These are phyloP conservation scores for Pulveroboletus ravenelii DNA, from an alignment of 768 basidiomycete genomes.

Conservation along the genomic window DNA sequence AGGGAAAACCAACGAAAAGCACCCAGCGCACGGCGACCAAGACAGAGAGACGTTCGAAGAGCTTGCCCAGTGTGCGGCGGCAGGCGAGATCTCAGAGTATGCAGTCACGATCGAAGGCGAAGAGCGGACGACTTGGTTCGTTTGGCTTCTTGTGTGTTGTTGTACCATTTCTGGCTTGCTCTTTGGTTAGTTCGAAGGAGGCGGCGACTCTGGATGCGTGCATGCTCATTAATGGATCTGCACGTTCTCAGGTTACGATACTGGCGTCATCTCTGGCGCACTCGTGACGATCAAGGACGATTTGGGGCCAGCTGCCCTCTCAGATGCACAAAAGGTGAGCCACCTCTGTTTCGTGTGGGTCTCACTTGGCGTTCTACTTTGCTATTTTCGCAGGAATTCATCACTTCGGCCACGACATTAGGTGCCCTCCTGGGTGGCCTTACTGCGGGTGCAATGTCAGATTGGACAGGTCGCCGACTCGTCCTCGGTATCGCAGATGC, in stretches of 20 bases:
- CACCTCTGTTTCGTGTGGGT: neutral
- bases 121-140: slow-evolving; percentile 64
- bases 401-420: slow-evolving; percentile 74
- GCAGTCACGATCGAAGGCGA: slow-evolving; percentile 61
- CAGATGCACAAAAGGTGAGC: slow-evolving; percentile 58
- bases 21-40: neutral
- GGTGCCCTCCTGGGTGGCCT: slow-evolving; percentile 76
- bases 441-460: slow-evolving; percentile 62
- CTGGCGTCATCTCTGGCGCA: slow-evolving; percentile 78
- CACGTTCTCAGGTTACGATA: slow-evolving; percentile 60
- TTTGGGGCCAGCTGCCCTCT: slow-evolving; percentile 52
- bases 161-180: slow-evolving; percentile 74
- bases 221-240: neutral
- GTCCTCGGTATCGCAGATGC: slow-evolving; percentile 65
- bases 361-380: neutral
- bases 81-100: slow-evolving; percentile 55
- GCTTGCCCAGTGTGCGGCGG: slow-evolving; percentile 9
- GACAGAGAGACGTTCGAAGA: slow-evolving; percentile 13
- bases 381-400: slow-evolving; percentile 55
- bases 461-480: slow-evolving; percentile 62
- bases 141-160: slow-evolving; percentile 71
- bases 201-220: neutral
- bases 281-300: slow-evolving; percentile 68
- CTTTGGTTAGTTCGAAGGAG: slow-evolving; percentile 49
- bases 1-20: slow-evolving; percentile 4